A percentile compares a stretch with the other conserved stretches of the same genome.
These are phyloP conservation scores for Daldinia decipiens DNA, from an alignment of 495 filamentous ascomycete genomes.

Conservation along the genomic window DNA sequence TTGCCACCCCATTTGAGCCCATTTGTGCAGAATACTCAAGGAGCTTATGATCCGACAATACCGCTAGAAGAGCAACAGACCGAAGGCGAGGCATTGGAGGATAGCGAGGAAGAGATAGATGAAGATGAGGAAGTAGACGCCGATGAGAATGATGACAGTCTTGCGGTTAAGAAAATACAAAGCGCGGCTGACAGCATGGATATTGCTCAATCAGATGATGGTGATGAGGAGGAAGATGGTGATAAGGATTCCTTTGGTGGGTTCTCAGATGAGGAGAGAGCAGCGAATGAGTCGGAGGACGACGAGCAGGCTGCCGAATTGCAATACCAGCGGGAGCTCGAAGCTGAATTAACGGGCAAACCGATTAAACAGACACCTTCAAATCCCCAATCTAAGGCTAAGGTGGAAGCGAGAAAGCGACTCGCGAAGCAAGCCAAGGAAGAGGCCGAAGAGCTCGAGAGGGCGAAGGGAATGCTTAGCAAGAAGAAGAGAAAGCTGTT, in stretches of 20 bases:
- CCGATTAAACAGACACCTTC: conserved; percentile 54
- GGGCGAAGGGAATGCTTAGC: conserved; percentile 92
- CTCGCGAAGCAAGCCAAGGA: conserved; percentile 73
- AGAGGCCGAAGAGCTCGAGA: conserved; percentile 84
- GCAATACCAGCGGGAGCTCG: conserved; percentile 83
- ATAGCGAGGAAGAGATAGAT: conserved; percentile 67
- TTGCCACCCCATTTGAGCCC: conserved; percentile 95
- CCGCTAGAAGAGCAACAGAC: conserved; percentile 83
- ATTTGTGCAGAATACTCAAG: conserved; percentile 87
- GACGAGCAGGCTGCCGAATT: conserved; percentile 60
- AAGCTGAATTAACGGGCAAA: conserved; percentile 80
- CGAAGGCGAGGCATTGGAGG: conserved; percentile 77
- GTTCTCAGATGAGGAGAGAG: conserved; percentile 54
- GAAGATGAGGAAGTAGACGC: conserved; percentile 58
- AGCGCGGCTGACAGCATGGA: conserved; percentile 56
- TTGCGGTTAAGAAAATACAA: conserved; percentile 57
- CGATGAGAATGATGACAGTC: conserved; percentile 50
- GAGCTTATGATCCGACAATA: conserved; percentile 87
- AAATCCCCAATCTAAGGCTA: conserved; percentile 67
- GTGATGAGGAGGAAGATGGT: conserved; percentile 50
- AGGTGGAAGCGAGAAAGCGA: conserved; percentile 71
- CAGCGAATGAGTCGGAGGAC: conserved; percentile 56
- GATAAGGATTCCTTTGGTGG: conserved; percentile 54
- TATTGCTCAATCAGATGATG: conserved; percentile 58
- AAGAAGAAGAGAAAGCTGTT: conserved; percentile 89